Evolutionary conservation across 2,329 filamentous ascomycete species (phyloP), one percentile per base, ranked within the genome.

Genomic region (Clonostachys rhizophaga): DNA sequence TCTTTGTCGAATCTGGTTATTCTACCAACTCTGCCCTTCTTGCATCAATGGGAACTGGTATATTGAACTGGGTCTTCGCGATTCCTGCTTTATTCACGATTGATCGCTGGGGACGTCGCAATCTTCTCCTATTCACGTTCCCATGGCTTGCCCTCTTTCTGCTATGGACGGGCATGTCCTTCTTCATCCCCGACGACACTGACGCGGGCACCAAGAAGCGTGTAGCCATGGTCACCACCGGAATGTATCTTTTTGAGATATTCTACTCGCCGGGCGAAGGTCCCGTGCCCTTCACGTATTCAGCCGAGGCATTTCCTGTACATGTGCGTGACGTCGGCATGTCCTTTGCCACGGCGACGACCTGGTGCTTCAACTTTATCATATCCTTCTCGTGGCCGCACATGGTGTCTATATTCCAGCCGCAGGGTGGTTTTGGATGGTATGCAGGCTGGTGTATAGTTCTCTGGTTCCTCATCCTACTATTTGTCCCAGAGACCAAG

Each of bases 241-340:
- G 67, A 1, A 59, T 71, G 3, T 71, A 70, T 50, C 50, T 69
- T 5, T 71, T 71, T 46, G 66, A 64, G 52, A 60, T 64, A 2
- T 58, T 68, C 14, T 71, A 71, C 53, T 70, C 67, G 0, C 75
- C 76, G 1, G 78, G 79, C 14, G 74, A 78, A 43, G 78, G 79
- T 0, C 77, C 78, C 0, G 78, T 82, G 0, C 78, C 79, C 0
- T 81, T 81, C 52, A 81, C 78, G 0, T 82, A 82, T 56, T 79
- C 75, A 0, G 78, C 78, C 1, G 79, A 82, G 52, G 78, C 76
- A 0, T 81, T 81, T 51, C 78, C 78, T 0, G 60, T 81, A 0
- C 78, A 80, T 41, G 71, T 81, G 10, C 71, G 78, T 43, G 74
- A 75, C 10, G 70, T 78, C 45, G 77, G 76, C 14, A 80, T 80